Conservation (phyloP, 768 basidiomycete species). For the Lanmaoa pseudosensibilis region DNA sequence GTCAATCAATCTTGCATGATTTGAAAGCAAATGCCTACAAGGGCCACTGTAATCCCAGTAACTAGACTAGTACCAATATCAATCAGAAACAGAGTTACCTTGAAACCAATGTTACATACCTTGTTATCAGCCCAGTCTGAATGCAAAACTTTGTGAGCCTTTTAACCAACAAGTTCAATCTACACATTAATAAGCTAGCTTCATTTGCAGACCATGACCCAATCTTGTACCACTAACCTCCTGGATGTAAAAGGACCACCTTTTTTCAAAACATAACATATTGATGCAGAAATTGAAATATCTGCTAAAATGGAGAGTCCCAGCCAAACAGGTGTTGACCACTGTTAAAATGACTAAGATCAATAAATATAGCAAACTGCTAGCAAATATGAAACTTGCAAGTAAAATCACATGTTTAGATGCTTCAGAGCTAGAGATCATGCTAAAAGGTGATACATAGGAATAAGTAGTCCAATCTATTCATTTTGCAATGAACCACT, state of each 20-base stretch:
- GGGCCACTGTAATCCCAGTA: constrained; percentile 5
- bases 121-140: constrained; percentile 31
- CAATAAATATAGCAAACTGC: not conserved
- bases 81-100: not conserved
- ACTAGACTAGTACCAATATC: constrained; percentile 10
- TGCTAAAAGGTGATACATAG: not conserved
- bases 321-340: constrained; percentile 22
- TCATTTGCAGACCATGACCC: not conserved
- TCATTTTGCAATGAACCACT: not conserved
- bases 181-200: not conserved
- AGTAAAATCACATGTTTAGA: not conserved
- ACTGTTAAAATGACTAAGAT: constrained; percentile 19
- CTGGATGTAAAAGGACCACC: not conserved
- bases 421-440: not conserved
- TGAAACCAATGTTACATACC: constrained; percentile 8
- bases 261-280: constrained; percentile 16
- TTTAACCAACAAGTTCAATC: constrained; percentile 16
- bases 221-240: constrained; percentile 12
- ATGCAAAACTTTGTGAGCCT: constrained; percentile 20
- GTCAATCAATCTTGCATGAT: not conserved
- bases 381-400: constrained; percentile 1
- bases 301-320: constrained; percentile 22
- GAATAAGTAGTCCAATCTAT: not conserved
- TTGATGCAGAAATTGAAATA: constrained; percentile 23
- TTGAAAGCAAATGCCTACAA: constrained; percentile 18